Conservation (phyloP, 164 flowering plant species). For the Nymphaea colorata region DNA sequence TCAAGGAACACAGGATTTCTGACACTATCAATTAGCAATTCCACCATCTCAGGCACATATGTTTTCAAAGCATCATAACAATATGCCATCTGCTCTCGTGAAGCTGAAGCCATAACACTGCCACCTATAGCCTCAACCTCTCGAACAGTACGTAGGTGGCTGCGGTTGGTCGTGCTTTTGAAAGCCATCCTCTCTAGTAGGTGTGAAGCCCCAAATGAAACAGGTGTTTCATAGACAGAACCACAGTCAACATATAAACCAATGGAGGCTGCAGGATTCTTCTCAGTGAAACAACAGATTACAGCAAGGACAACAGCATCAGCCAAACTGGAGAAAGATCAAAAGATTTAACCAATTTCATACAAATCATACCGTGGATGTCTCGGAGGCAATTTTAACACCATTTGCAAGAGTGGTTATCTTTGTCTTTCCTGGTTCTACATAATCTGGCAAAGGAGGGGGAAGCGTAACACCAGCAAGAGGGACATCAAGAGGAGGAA, state of each 20-base stretch:
- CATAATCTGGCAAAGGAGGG: constrained; percentile 65
- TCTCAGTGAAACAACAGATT: neutral
- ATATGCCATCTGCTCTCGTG: constrained; percentile 38
- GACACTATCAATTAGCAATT: constrained; percentile 72
- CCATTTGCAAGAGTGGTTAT: constrained; percentile 84
- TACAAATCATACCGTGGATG: constrained; percentile 39
- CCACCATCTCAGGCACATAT: constrained; percentile 73
- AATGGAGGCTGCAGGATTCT: constrained; percentile 60
- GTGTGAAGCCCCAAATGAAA: constrained; percentile 43
- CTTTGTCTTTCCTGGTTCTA: constrained; percentile 64
- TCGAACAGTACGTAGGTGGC: constrained; percentile 60
- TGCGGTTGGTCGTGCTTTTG: constrained; percentile 55
- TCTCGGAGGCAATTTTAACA: constrained; percentile 72
- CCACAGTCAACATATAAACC: constrained; percentile 63
- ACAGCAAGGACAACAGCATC: neutral
- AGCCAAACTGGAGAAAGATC: neutral
- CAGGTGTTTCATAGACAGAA: constrained; percentile 53
- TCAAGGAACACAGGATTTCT: constrained; percentile 82
- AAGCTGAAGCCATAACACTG: constrained; percentile 43
- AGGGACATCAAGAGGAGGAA: constrained; percentile 56
- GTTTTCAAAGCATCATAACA: constrained; percentile 73
- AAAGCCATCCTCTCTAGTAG: constrained; percentile 76
- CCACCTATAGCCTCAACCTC: constrained; percentile 86
- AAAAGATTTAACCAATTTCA: neutral
- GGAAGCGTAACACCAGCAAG: constrained; percentile 49